These are phyloP conservation scores for Aureobasidium sp. DNA, from an alignment of 2,329 filamentous ascomycete species.

Conservation along the genomic window DNA sequence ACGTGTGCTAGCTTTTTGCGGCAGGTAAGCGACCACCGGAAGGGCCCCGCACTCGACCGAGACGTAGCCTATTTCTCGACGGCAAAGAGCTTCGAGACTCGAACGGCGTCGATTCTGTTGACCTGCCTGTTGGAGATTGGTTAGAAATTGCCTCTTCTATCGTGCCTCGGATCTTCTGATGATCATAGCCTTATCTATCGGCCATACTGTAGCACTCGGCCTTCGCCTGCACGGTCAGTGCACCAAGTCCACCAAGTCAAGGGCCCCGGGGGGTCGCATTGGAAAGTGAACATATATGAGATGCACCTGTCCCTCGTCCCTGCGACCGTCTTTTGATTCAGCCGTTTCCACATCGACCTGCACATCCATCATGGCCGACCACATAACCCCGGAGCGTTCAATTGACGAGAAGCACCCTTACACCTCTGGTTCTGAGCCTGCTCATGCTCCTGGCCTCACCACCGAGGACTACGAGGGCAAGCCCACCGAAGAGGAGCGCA, in stretches of 20 bases:
- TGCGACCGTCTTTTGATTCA: background rate
- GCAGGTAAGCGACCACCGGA: background rate
- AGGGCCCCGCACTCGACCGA: background rate
- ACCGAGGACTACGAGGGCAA: conserved; percentile 16
- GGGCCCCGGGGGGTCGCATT: background rate
- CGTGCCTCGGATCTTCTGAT: background rate
- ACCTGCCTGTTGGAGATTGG: conserved; percentile 5
- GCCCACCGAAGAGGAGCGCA: conserved; percentile 41
- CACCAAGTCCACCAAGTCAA: background rate
- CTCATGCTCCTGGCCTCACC: conserved; percentile 14
- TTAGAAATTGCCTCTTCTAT: background rate
- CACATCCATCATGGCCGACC: conserved; percentile 10
- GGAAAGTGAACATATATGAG: conserved; percentile 4
- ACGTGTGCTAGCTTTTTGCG: conserved; percentile 4
- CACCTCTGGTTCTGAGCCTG: conserved; percentile 6
- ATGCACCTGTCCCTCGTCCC: background rate
- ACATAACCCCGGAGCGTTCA: background rate
- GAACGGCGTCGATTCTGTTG: conserved; percentile 6
- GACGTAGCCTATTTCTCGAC: background rate
- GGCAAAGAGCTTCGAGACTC: background rate
- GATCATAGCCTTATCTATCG: conserved; percentile 4
- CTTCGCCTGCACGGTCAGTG: conserved; percentile 7
- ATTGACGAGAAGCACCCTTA: conserved; percentile 3
- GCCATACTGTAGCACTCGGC: background rate
- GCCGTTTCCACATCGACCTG: background rate